Conservation (phyloP, 192 early-diverging fungal genomes). For the Coemansia asiatica region DNA sequence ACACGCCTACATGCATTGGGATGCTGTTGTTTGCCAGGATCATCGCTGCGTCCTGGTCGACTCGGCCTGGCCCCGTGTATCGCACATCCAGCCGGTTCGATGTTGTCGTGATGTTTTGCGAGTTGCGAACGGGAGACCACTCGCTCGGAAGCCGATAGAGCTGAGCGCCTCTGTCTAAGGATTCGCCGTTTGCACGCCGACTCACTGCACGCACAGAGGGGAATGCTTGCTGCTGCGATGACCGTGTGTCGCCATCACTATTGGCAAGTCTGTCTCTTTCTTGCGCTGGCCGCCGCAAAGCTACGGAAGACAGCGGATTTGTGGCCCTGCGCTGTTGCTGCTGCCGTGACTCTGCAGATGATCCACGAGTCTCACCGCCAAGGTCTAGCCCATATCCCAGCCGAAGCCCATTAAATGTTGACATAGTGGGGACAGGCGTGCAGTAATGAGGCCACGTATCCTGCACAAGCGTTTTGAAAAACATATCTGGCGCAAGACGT, state of each 20-base stretch:
- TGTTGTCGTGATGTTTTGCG: constrained; percentile 27
- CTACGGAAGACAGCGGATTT: not conserved
- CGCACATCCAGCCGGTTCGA: constrained; percentile 33
- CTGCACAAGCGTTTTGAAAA: constrained; percentile 46
- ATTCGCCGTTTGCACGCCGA: not conserved
- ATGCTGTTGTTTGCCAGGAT: constrained; percentile 80
- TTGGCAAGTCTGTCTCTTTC: not conserved
- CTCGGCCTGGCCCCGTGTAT: constrained; percentile 62
- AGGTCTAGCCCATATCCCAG: constrained; percentile 35
- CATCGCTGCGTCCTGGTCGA: constrained; percentile 79
- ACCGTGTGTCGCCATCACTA: not conserved
- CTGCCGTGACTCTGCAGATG: constrained; percentile 6
- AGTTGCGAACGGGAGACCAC: constrained; percentile 24
- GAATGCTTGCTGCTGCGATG: not conserved
- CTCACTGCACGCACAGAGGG: not conserved
- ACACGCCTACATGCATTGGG: constrained; percentile 81
- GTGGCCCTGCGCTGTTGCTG: not conserved
- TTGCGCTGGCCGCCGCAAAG: not conserved
- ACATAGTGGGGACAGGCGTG: constrained; percentile 34
- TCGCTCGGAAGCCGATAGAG: constrained; percentile 24
- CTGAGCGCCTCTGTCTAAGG: not conserved
- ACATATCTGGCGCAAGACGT: constrained; percentile 39
- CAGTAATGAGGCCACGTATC: constrained; percentile 56
- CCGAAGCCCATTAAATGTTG: constrained; percentile 33
- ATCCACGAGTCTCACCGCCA: not conserved